Base-by-base conservation (phyloP, 768 basidiomycete genomes). In the Asterophora lycoperdoides region DNA sequence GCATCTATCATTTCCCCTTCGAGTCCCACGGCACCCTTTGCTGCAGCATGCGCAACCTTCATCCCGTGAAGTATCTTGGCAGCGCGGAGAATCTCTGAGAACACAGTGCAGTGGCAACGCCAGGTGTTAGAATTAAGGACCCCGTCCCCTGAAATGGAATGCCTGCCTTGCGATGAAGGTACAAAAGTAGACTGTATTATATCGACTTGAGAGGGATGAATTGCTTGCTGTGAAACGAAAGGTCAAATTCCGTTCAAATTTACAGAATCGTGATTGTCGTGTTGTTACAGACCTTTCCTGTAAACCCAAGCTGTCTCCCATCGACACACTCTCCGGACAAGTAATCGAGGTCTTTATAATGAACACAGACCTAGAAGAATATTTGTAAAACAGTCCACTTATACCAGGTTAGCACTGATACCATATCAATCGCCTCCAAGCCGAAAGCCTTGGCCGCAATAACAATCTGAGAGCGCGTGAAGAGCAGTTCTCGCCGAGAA, bases 361-460 rank as follows among this genome's bases (percentile, higher is more conserved):
- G 84, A 30, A 93, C 82, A 58, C 91, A 93, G 8, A 94, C 90
- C 88, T 91, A 48, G 8, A 19, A 33, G 20, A 37, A 23, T 32
- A 46, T 26, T 10, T 41, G 42, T 28, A 15, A 14, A 23, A 19
- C 36, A 18, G 10, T 17, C 17, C 17, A 9, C 30, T n/a, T n/a
- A n/a, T n/a, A n/a, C n/a, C n/a, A n/a, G n/a, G 37, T 26, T 1
- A 28, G 18, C 15, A 20, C 33, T 17, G 14, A 38, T 37, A 87
- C 94, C 88, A 96, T 89, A 64, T 97, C 94, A 57, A 97, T 89
- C 2, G 93, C 89, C 17, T 85, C 80, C 7, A 96, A 71, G 0
- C 79, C 80, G 58, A 85, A 92, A 3, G 93, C 88, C 60, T 86
- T 91, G 5, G 94, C 92, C 0, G 81, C 79, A 38, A 86, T 77